Conservation (phyloP, 1,284 basidiomycete genomes). For the Bjerkandera adusta region DNA sequence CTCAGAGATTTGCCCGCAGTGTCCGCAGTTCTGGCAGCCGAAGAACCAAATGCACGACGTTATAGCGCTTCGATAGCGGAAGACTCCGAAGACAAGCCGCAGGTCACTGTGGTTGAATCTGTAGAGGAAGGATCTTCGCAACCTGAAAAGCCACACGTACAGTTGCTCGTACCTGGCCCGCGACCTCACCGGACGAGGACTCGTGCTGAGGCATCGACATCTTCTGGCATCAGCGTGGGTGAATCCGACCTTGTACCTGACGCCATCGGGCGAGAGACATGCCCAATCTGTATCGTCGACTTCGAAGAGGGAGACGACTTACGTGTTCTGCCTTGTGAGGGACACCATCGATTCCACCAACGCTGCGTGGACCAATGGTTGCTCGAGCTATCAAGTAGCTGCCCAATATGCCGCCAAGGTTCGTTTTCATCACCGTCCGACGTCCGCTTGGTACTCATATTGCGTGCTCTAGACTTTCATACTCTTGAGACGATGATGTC, state of each 20-base stretch:
- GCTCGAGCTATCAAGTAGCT: slow-evolving; percentile 84
- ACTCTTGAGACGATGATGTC: slow-evolving; percentile 47
- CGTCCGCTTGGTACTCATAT: slow-evolving; percentile 12
- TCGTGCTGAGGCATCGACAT: slow-evolving; percentile 10
- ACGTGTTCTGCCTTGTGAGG: slow-evolving; percentile 86
- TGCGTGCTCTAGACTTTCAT: slow-evolving; percentile 40
- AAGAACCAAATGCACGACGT: slow-evolving; percentile 6
- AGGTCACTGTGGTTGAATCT: background rate
- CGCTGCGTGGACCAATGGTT: slow-evolving; percentile 85
- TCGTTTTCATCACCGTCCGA: slow-evolving; percentile 25
- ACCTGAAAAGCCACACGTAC: slow-evolving; percentile 14
- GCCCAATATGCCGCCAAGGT: slow-evolving; percentile 91
- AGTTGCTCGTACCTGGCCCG: slow-evolving; percentile 13
- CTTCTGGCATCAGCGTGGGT: slow-evolving; percentile 11
- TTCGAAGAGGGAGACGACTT: slow-evolving; percentile 92
- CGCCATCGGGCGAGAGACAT: slow-evolving; percentile 78
- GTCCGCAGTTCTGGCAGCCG: background rate
- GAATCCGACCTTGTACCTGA: slow-evolving; percentile 51
- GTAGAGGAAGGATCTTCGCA: slow-evolving; percentile 3
- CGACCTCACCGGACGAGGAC: slow-evolving; percentile 12
- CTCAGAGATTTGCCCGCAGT: slow-evolving; percentile 10
- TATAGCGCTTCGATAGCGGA: too few relatives aligned
- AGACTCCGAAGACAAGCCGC: background rate
- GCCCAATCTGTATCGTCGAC: slow-evolving; percentile 91
- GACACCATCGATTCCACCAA: slow-evolving; percentile 86